Evolutionary conservation across 2,329 filamentous ascomycete species (phyloP), one percentile per base, ranked within the genome.

Genomic region (Exophiala aquamarina): DNA sequence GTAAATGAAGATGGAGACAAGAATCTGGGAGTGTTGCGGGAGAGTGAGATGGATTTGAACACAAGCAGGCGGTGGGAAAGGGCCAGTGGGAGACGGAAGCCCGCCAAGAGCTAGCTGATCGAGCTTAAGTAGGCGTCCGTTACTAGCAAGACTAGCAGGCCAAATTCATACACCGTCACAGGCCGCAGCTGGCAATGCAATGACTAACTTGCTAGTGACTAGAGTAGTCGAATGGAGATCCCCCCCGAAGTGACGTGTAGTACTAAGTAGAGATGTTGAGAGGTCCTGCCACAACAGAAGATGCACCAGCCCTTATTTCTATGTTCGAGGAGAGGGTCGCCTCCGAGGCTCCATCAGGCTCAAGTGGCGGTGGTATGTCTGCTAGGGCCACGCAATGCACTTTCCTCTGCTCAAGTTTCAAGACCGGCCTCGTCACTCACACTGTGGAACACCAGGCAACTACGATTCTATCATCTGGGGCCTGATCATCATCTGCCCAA

Each of bases 1-100:
- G 41, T 41, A 41, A 40, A 41, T 41, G 43, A 45, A 39, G 50
- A 50, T 40, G 47, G 34, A 44, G 40, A 49, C 40, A 14, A 39
- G 40, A 49, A 54, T 45, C 29, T 54, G 45, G 44, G 41, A 49
- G 46, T 41, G 37, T 42, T 38, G 50, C 23, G 29, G 37, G 49
- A 53, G 47, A 46, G 55, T 54, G 48, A 56, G 56, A 57, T 54
- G 36, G 53, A 50, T 54, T 52, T 52, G 49, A 50, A 54, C 44
- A 49, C 47, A 44, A 49, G 52, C 49, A 59, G 53, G 52, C 49
- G 56, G 55, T 53, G 53, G 54, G 51, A 51, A 26, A 41, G 45
- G 49, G 51, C 44, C 35, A 42, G 44, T 44, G 38, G 43, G 44
- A 17, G 28, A 29, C 29, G 23, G 23, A 26, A 6, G 23, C 11